Conservation (phyloP, 2,329 filamentous ascomycete species). For the Sporothrix variecibatus region DNA sequence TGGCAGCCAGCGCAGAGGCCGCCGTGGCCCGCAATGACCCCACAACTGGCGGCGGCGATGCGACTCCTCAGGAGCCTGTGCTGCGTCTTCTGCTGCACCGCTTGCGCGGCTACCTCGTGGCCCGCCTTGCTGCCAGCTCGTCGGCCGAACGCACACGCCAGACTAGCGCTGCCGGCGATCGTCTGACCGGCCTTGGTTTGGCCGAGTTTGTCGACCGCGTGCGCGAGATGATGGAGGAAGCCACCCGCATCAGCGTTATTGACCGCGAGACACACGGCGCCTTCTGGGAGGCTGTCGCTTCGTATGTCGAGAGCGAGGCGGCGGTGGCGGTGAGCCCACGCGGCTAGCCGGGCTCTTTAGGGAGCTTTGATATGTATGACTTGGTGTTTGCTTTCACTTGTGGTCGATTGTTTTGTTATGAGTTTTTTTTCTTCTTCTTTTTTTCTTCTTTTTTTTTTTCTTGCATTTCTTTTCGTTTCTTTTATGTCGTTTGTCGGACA, state of each 20-base stretch:
- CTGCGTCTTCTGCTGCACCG: conserved; percentile 68
- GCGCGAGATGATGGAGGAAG: conserved; percentile 67
- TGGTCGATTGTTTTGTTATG: not conserved
- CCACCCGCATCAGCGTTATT: conserved; percentile 65
- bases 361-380: not conserved
- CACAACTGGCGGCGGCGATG: conserved; percentile 30
- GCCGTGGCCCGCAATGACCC: conserved; percentile 34
- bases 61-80: conserved; percentile 56
- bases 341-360: not conserved
- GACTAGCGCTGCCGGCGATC: conserved; percentile 68
- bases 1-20: conserved; percentile 53
- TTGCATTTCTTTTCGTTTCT: not conserved
- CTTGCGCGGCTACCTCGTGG: conserved; percentile 66
- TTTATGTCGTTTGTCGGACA: not conserved
- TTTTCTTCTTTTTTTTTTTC: not conserved
- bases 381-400: not conserved
- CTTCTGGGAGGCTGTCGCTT: conserved; percentile 68
- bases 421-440: not conserved
- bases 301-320: not conserved
- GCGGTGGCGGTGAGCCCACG: not conserved
- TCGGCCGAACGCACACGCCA: conserved; percentile 70
- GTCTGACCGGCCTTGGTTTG: conserved; percentile 67
- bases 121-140: conserved; percentile 64
- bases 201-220: conserved; percentile 73
- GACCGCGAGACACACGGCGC: conserved; percentile 67